Evolutionary conservation across 1,139 yeast genomes (phyloP).

Genomic region (Kodamaea sp.): DNA sequence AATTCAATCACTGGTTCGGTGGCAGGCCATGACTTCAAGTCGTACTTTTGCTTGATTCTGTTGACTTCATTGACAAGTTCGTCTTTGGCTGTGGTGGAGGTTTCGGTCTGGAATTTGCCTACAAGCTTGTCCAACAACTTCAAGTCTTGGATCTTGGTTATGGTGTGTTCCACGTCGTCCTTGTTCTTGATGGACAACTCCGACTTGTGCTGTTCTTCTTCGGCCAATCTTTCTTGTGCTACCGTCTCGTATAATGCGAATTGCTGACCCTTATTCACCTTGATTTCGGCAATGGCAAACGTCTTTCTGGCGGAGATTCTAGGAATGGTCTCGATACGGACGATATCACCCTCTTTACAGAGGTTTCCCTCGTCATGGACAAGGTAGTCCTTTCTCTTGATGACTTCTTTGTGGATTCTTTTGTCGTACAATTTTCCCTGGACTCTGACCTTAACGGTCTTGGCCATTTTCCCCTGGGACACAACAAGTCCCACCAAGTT

Average conservation of each 20-base stretch:
- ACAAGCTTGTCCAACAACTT: constrained; percentile 46
- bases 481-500: constrained; percentile 90
- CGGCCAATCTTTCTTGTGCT: constrained; percentile 65
- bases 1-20: constrained; percentile 39
- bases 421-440: constrained; percentile 69
- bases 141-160: constrained; percentile 51
- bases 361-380: constrained; percentile 94
- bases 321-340: constrained; percentile 87
- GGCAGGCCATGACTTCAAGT: constrained; percentile 64
- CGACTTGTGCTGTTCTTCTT: constrained; percentile 60
- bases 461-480: constrained; percentile 94
- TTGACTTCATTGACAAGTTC: constrained; percentile 44
- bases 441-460: constrained; percentile 92
- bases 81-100: constrained; percentile 38
- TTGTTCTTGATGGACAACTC: constrained; percentile 50
- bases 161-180: constrained; percentile 34
- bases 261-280: constrained; percentile 87
- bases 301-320: constrained; percentile 80
- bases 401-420: constrained; percentile 71
- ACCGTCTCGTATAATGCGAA: constrained; percentile 77
- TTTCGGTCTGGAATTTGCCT: constrained; percentile 31
- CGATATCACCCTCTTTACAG: constrained; percentile 94
- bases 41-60: constrained; percentile 51
- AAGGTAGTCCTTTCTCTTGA: constrained; percentile 78
- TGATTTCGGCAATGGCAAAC: constrained; percentile 93